phyloP scores from a whole-genome alignment of 306 rosid genomes.

The Abrus pulchellus region DNA sequence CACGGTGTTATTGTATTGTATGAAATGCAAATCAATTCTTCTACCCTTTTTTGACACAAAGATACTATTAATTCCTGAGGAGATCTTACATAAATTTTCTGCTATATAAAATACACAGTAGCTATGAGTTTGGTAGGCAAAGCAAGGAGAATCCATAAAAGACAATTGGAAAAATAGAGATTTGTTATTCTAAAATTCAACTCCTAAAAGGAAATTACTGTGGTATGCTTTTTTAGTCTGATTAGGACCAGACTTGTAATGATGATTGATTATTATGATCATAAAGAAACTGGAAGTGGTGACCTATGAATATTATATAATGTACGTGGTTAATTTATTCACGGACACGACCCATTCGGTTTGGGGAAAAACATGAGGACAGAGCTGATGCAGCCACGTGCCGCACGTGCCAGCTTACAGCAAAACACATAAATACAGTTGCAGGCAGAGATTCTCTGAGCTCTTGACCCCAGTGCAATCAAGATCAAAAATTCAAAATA shows the following conservation, averaged over 20 bases:
- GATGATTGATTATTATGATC: not conserved
- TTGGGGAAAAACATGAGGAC: too few species aligned
- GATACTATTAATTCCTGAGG: too few species aligned
- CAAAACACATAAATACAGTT: not conserved
- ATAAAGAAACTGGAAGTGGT: not conserved
- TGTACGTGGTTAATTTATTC: too few species aligned
- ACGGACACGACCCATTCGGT: not conserved
- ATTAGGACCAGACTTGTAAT: slow-evolving; percentile 3
- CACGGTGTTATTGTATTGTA: not conserved
- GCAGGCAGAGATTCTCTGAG: slow-evolving; percentile 43
- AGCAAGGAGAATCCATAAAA: not conserved
- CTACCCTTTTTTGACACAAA: not conserved
- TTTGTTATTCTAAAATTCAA: not conserved
- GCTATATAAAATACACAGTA: not conserved
- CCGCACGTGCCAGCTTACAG: slow-evolving; percentile 35
- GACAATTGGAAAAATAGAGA: not conserved
- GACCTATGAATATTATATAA: not conserved
- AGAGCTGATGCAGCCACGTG: slow-evolving; percentile 6
- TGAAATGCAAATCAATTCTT: not conserved
- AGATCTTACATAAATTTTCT: not conserved
- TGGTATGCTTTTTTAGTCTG: not conserved
- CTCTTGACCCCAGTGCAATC: not conserved
- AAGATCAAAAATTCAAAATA: not conserved
- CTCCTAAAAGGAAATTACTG: not conserved
- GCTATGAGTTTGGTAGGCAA: not conserved